Evolutionary conservation across 2,329 filamentous ascomycete genomes (phyloP), one percentile per base, ranked within the genome.

Genomic region (Sclerotinia borealis): DNA sequence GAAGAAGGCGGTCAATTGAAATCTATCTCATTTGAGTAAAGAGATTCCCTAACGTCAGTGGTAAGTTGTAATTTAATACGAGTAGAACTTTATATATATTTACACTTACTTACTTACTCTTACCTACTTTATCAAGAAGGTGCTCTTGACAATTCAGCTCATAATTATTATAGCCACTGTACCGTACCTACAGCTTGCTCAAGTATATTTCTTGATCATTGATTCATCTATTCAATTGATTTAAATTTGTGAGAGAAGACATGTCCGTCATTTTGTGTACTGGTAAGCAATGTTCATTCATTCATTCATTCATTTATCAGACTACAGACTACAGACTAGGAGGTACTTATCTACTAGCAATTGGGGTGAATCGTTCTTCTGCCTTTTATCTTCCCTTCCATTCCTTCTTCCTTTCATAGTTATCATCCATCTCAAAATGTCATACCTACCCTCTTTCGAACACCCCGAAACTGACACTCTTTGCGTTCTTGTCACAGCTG

Each of bases 401-500:
- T 56, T n/a, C 43, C 7, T 13, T 22, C 25, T 25, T 31, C 25
- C 5, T 34, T 25, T 15, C 27, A 25, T 7, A 11, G n/a, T 11
- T 37, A 47, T 36, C 9, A 9, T 9, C n/a, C 15, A 37, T 43
- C 27, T 25, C 55, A 47, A 55, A 31, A 61, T 54, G 59, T 39
- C 52, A 8, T 51, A 55, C n/a, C 31, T 39, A 7, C 22, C 39
- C 17, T 4, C 19, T 22, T 39, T 34, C 29, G 19, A 59, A 17
- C 54, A n/a, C 10, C 10, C 9, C 25, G 10, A 74, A 63, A 74
- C 72, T 64, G 48, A 65, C 43, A 47, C 63, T 63, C 65, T 67
- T 65, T 63, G 36, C 64, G 11, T 68, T 60, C 66, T 70, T 66
- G 68, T 67, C 66, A 67, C 74, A 85, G 87, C 87, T 73, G 87